Evolutionary conservation across 208 protist species (phyloP).

Genomic region (Phytomonas serpens): DNA sequence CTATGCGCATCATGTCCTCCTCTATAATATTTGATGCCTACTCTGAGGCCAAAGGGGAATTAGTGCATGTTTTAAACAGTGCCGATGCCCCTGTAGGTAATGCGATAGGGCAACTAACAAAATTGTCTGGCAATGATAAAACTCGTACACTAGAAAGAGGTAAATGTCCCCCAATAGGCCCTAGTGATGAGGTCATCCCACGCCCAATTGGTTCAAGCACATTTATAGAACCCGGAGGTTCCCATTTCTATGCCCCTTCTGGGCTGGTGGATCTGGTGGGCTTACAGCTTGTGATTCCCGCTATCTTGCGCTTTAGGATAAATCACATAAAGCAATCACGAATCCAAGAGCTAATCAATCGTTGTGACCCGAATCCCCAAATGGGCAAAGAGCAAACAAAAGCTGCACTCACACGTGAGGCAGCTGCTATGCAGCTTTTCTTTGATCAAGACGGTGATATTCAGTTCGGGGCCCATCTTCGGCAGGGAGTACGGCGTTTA

Average conservation of each 20-base stretch:
- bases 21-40: constrained; percentile 32
- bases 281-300: constrained; percentile 24
- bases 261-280: constrained; percentile 24
- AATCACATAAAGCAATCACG: constrained; percentile 24
- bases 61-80: constrained; percentile 6
- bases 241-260: not conserved
- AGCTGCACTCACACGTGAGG: constrained; percentile 13
- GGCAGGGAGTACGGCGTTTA: constrained; percentile 28
- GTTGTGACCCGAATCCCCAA: not conserved
- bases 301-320: constrained; percentile 30
- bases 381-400: not conserved
- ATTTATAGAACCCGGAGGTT: not conserved
- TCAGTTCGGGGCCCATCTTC: constrained; percentile 33
- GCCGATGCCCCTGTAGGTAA: not conserved
- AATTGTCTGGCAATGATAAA: not conserved
- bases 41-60: constrained; percentile 49
- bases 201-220: not conserved
- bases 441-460: constrained; percentile 22
- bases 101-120: not conserved
- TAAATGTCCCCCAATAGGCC: not conserved
- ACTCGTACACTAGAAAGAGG: not conserved
- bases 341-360: constrained; percentile 19
- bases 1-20: constrained; percentile 29
- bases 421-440: constrained; percentile 26
- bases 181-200: not conserved